Evolutionary conservation across 2,329 filamentous ascomycete genomes (phyloP).

Genomic region (Stemphylium lycopersici): DNA sequence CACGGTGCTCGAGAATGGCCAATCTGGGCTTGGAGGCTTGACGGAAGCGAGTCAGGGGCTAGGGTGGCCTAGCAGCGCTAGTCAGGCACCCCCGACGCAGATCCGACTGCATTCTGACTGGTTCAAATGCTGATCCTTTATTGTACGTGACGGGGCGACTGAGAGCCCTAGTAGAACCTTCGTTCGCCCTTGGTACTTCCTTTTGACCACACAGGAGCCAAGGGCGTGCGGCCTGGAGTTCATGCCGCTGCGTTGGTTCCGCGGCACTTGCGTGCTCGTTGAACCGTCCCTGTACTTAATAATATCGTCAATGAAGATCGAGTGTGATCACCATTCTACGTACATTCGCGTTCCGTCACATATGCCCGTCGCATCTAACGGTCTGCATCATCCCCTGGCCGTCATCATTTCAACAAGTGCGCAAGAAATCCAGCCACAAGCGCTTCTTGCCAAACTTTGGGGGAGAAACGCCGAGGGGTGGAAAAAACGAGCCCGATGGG

Average conservation of each 20-base stretch:
- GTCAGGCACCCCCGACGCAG: constrained; percentile 32
- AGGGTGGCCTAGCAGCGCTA: constrained; percentile 31
- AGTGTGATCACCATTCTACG: constrained; percentile 2
- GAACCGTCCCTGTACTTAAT: background rate
- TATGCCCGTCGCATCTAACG: constrained; percentile 1
- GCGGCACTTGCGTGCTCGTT: constrained; percentile 7
- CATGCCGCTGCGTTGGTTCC: constrained; percentile 2
- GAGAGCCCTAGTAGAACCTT: background rate
- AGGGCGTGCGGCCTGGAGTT: background rate
- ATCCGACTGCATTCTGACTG: constrained; percentile 27
- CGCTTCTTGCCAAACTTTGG: constrained; percentile 3
- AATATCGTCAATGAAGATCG: background rate
- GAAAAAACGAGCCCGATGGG: constrained; percentile 11
- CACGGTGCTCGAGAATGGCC: constrained; percentile 17
- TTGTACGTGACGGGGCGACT: constrained; percentile 25
- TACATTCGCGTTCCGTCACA: constrained; percentile 4
- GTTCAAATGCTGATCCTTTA: constrained; percentile 20
- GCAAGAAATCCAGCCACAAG: constrained; percentile 12
- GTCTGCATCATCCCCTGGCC: constrained; percentile 1
- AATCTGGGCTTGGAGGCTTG: constrained; percentile 20
- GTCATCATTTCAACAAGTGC: constrained; percentile 5
- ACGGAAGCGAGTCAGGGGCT: constrained; percentile 17
- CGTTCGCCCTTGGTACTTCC: constrained; percentile 4
- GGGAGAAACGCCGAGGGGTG: constrained; percentile 10
- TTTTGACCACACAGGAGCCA: background rate